Percentiles rank a stretch among this genome's conserved stretches.
Conservation (phyloP, 2,329 filamentous ascomycete genomes). For the Geosmithia putterillii region DNA sequence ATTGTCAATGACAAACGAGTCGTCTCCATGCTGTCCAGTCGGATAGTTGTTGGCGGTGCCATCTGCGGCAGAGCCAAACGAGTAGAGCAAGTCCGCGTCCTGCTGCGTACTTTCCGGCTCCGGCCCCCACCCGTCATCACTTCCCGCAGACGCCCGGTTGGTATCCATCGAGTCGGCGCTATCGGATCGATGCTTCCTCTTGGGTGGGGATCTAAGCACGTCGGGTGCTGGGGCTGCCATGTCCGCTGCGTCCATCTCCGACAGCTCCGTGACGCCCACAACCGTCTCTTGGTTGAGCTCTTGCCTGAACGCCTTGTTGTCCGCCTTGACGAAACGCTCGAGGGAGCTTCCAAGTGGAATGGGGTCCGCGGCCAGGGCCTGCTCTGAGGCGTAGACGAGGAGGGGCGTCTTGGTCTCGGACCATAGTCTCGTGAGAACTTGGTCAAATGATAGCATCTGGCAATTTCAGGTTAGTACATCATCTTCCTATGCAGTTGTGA, state of each 20-base stretch:
- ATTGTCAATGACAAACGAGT: constrained; percentile 12
- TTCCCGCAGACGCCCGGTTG: constrained; percentile 29
- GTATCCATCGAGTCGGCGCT: constrained; percentile 34
- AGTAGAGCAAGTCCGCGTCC: too few relatives aligned
- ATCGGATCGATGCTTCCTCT: constrained; percentile 31
- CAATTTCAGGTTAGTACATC: background rate
- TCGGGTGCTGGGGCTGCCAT: constrained; percentile 8
- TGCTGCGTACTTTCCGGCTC: background rate
- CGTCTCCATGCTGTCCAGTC: background rate
- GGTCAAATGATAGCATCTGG: constrained; percentile 34
- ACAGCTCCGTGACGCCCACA: too few relatives aligned
- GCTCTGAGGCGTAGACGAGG: constrained; percentile 41
- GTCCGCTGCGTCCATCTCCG: constrained; percentile 1
- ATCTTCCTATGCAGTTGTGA: too few relatives aligned
- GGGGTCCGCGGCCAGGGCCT: constrained; percentile 23
- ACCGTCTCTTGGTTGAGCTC: constrained; percentile 35
- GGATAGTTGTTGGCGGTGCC: too few relatives aligned
- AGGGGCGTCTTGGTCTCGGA: constrained; percentile 33
- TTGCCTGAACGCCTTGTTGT: constrained; percentile 38
- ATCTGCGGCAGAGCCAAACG: too few relatives aligned
- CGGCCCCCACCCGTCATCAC: too few relatives aligned
- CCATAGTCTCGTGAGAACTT: constrained; percentile 32
- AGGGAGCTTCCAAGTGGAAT: constrained; percentile 23
- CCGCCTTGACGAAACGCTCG: constrained; percentile 34
- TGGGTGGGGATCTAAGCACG: constrained; percentile 27